Evolutionary conservation across 768 basidiomycete species (phyloP).

Genomic region (Lactarius sanguifluus): DNA sequence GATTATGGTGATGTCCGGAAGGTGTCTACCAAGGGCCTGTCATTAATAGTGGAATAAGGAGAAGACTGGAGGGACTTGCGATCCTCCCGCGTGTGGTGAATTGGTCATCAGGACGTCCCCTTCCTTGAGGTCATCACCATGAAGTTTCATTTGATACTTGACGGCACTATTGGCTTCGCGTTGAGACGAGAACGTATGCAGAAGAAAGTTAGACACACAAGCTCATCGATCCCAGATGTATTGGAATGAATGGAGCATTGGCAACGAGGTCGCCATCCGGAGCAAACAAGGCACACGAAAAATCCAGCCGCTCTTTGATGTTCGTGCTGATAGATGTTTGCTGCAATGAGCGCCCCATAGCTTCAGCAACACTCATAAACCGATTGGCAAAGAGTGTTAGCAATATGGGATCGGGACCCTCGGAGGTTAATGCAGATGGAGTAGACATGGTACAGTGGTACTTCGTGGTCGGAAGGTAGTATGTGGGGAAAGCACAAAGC

Average conservation of each 20-base stretch:
- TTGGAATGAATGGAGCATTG: slow-evolving; percentile 90
- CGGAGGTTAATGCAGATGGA: slow-evolving; percentile 3
- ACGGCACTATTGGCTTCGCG: slow-evolving; percentile 54
- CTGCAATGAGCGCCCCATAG: slow-evolving; percentile 88
- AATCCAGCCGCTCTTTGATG: slow-evolving; percentile 95
- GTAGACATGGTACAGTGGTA: neutral
- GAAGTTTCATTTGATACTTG: slow-evolving; percentile 82
- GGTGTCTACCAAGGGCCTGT: slow-evolving; percentile 45
- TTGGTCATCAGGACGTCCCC: slow-evolving; percentile 96
- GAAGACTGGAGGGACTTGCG: slow-evolving; percentile 49
- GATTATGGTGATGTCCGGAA: slow-evolving; percentile 91
- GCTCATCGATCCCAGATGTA: slow-evolving; percentile 86
- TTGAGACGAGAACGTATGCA: neutral
- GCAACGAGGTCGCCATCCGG: slow-evolving; percentile 95
- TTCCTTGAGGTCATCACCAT: slow-evolving; percentile 70
- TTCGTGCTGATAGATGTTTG: slow-evolving; percentile 93
- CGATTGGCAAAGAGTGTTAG: slow-evolving; percentile 93
- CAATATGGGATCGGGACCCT: slow-evolving; percentile 77
- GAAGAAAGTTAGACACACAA: slow-evolving; percentile 54
- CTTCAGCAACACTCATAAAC: slow-evolving; percentile 97
- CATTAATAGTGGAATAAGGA: slow-evolving; percentile 18
- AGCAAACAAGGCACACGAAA: slow-evolving; percentile 91
- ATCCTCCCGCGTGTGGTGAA: slow-evolving; percentile 85
- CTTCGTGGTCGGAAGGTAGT: neutral
- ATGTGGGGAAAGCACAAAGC: neutral